Evolutionary conservation across 2,329 filamentous ascomycete species (phyloP).

Genomic region (Xylaria sp.): DNA sequence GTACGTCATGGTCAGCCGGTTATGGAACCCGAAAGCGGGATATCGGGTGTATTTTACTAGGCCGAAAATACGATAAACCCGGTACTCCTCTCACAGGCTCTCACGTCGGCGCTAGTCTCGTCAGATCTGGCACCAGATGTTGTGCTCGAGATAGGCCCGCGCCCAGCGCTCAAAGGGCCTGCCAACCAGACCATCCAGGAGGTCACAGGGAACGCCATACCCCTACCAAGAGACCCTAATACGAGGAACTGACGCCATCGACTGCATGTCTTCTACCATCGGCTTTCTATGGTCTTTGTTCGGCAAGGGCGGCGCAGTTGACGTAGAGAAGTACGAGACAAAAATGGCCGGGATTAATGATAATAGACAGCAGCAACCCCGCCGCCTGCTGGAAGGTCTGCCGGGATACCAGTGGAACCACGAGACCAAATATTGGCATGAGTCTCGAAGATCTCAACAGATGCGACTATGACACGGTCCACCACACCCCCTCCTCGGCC

Average conservation of each 20-base stretch:
- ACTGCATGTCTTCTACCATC: neutral
- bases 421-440: neutral
- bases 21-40: no score
- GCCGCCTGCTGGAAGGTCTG: neutral
- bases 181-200: neutral
- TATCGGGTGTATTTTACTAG: no score
- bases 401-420: neutral
- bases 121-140: no score
- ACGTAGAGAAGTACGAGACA: neutral
- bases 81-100: no score
- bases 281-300: neutral
- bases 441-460: neutral
- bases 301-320: neutral
- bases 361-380: no score
- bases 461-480: neutral
- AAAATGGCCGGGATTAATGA: neutral
- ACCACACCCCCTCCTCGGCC: neutral
- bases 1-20: no score
- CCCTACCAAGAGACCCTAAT: neutral
- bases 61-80: no score
- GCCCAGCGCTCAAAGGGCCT: neutral
- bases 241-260: neutral
- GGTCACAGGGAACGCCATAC: neutral
- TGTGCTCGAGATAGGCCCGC: neutral
- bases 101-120: no score